Base-by-base conservation (phyloP, 2,329 filamentous ascomycete genomes). In the Xylaria sp. region DNA sequence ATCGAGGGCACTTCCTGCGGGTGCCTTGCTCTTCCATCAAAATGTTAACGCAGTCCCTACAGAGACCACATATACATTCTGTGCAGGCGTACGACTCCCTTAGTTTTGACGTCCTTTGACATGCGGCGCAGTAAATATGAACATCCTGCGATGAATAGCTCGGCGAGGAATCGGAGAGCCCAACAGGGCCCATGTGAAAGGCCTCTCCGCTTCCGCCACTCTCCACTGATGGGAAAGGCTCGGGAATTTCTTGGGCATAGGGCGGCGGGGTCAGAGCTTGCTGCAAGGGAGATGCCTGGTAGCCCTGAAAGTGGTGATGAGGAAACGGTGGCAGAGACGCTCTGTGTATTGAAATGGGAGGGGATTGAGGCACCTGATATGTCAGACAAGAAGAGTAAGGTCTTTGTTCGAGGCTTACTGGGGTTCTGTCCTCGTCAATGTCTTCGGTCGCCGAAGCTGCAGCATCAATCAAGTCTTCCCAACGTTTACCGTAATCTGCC, bases 391-490 rank as follows among this genome's bases (percentile, higher is more conserved):
- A 77, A 81, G 81, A 75, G 66, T 72, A 74, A 75, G 70, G 74
- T 75, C 75, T 76, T 76, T 75, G 75, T 71, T 75, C 73, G 75
- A 73, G 75, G 86, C 90, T 86, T 88, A 97, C 93, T 77, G 93
- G 93, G 79, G 93, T 97, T 79, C 95, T 89, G 81, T 97, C 94
- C 78, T 94, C 94, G 79, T 97, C 94, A 78, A 96, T 88, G 76
- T 91, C 95, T 82, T 97, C 94, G 2, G 94, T 97, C 34, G 94
- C 94, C 70, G 94, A 97, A 39, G 95, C 94, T 64, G 87, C 95
- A 62, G 95, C 95, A 81, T 98, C 94, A 73, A 98, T 97, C 70
- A 98, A 86, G 80, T 98, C 95, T 81, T 97, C 94, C 96, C 95
- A 98, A 76, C 95, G 88, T 83, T 96, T 97, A 73, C 93, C 94